These are phyloP conservation scores for Trametes punicea DNA, from an alignment of 768 basidiomycete species.

Conservation along the genomic window DNA sequence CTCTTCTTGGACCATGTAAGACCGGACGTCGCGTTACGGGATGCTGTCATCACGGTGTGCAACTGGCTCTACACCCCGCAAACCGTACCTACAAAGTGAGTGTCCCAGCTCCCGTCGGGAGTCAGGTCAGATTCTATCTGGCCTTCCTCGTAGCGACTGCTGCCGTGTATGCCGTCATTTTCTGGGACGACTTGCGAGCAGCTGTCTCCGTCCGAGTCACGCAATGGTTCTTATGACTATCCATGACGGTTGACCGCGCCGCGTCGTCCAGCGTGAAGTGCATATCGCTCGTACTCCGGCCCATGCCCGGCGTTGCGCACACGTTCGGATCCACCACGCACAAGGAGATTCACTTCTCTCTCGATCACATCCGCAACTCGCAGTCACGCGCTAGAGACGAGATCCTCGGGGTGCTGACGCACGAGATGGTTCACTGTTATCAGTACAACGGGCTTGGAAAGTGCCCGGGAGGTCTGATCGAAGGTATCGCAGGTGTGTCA, in stretches of 20 bases:
- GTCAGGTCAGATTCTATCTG: not conserved
- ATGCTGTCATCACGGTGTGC: constrained; percentile 40
- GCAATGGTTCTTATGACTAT: constrained; percentile 4
- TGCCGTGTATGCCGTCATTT: constrained; percentile 33
- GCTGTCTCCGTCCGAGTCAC: constrained; percentile 18
- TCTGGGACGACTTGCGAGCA: constrained; percentile 30
- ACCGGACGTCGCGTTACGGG: constrained; percentile 36
- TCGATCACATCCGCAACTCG: constrained; percentile 54
- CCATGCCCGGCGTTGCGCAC: constrained; percentile 61
- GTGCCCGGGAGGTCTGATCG: constrained; percentile 69
- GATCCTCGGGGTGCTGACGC: constrained; percentile 66
- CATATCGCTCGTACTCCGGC: constrained; percentile 56
- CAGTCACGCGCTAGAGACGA: constrained; percentile 49
- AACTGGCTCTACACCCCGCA: constrained; percentile 42
- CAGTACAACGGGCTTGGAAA: constrained; percentile 61
- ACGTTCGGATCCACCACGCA: constrained; percentile 51
- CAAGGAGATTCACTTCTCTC: constrained; percentile 76
- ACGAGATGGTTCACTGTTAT: constrained; percentile 79
- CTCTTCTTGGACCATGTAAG: constrained; percentile 54
- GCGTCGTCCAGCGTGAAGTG: constrained; percentile 42
- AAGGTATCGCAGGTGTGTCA: constrained; percentile 72
- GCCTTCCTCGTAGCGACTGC: constrained; percentile 1
- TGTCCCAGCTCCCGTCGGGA: not conserved
- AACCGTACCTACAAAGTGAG: constrained; percentile 48
- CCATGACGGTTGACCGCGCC: constrained; percentile 7